Evolutionary conservation across 2,329 filamentous ascomycete genomes (phyloP), one percentile per base, ranked within the genome.

Genomic region (Xylaria polymorpha): DNA sequence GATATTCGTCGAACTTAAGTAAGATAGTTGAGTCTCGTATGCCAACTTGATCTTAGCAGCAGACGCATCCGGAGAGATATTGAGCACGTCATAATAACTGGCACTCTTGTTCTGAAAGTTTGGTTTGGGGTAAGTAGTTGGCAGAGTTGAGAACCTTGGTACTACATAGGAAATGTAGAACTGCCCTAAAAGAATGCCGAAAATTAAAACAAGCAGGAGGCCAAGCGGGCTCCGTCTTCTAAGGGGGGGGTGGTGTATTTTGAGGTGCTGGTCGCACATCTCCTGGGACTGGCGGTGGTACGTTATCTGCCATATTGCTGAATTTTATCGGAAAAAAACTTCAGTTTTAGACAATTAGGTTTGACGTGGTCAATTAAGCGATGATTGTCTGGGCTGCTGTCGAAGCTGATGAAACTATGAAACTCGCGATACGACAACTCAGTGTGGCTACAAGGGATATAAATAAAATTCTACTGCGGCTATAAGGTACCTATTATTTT

Each of bases 61-160:
- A 9, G n/a, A 60, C 15, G 63, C 55, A 3, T 44, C 7, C 0
- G 5, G 14, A 12, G 65, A 46, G 10, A 67, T 39, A 6, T 39
- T 32, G 0, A 67, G 44, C 1, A 63, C 65, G 4, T 63, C 44
- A 12, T 67, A 67, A 20, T 67, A 67, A 4, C 18, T 55, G 1
- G 58, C 41, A 4, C 12, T 66, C 4, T 55, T 66, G n/a, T 66
- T 48, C 29, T 61, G 48, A 12, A 56, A 66, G 14, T 37, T 14
- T 18, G 64, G 29, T 10, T 41, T 14, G 3, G 50, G 32, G 18
- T 57, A 57, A 18, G 18, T 39, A 9, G 15, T 25, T 7, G 48
- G 48, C 8, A 41, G 6, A 41, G 57, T 10, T n/a, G 58, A 56
- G n/a, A 41, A 56, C 1, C 4, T 18, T 9, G 48, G 58, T 12